Evolutionary conservation across 257 asterid genomes (phyloP), one percentile per base, ranked within the genome.

Genomic region (Fraxinus excelsior): DNA sequence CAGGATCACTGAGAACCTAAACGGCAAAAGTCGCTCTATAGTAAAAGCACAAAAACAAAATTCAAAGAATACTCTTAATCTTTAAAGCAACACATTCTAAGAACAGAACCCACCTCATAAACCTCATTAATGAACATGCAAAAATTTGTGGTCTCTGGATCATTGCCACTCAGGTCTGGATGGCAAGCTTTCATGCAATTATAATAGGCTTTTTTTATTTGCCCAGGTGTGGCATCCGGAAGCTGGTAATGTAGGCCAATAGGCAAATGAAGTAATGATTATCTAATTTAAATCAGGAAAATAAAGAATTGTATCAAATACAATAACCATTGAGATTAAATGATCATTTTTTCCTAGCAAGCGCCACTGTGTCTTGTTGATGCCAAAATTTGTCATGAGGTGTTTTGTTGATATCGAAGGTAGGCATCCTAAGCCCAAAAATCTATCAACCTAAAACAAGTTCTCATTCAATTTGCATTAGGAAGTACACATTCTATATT

Each of bases 101-200:
- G 77, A 78, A 71, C 4, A 38, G 25, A 79, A 85, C 93, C 81
- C 79, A 96, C 99, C 86, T 84, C 92, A 23, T 96, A 93, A 82
- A 93, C 88, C 68, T 93, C 99, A 77, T 96, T 96, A 80, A 96
- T 87, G 86, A 96, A 96, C 89, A 89, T 91, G 86, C 99, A 96
- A 84, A 96, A 96, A 82, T 91, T 93, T 2, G 98, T 96, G 18
- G 91, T 84, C 83, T 91, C 97, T 6, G 88, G 88, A 89, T 93
- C 95, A 84, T 96, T 85, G 16, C 99, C 99, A 82, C 96, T 91
- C 86, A 96, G 80, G 84, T 96, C 99, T 74, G 99, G 99, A 87
- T 96, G 99, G 86, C 99, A 96, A 72, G 96, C 38, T 91, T 96
- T 93, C 99, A 96, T 96, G 88, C 99, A 96, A 86, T 86, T 89